A percentile compares a stretch with the other conserved stretches of the same genome.
Evolutionary conservation across 179 eudicot genomes (phyloP).

Genomic region (Beta lomatogona): DNA sequence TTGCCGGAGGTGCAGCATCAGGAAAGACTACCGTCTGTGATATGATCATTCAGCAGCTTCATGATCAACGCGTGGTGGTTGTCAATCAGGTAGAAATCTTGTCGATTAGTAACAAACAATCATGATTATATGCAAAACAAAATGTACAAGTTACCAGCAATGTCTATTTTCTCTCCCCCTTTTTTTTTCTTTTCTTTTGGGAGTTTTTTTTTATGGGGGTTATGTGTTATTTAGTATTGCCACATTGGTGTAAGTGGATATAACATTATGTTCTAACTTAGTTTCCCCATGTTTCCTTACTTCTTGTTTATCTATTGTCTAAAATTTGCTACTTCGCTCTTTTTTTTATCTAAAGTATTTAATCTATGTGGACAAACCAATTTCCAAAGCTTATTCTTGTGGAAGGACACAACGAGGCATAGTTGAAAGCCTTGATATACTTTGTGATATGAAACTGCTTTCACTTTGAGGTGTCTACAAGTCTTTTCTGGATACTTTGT

Average conservation of each 20-base stretch:
- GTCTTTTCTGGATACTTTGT: neutral
- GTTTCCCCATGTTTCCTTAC: neutral
- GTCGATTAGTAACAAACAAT: neutral
- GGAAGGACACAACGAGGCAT: neutral
- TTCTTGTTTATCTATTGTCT: neutral
- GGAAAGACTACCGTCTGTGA: conserved; percentile 95
- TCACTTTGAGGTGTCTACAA: neutral
- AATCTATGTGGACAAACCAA: neutral
- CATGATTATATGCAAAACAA: neutral
- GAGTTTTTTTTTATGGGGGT: neutral
- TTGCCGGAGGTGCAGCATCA: conserved; percentile 93
- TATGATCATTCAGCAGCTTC: conserved; percentile 93
- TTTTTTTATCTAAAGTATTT: neutral
- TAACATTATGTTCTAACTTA: neutral
- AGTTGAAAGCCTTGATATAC: neutral
- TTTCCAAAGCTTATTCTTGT: neutral
- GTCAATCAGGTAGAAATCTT: conserved; percentile 71
- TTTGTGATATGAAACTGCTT: neutral
- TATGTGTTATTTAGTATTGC: neutral
- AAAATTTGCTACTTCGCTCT: neutral
- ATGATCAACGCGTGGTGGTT: conserved; percentile 92
- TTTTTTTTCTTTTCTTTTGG: neutral
- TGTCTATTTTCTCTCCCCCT: neutral
- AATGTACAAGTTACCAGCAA: neutral
- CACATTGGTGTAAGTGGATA: neutral